Evolutionary conservation across 2,329 filamentous ascomycete genomes (phyloP).

Genomic region (Fusarium newnesense): DNA sequence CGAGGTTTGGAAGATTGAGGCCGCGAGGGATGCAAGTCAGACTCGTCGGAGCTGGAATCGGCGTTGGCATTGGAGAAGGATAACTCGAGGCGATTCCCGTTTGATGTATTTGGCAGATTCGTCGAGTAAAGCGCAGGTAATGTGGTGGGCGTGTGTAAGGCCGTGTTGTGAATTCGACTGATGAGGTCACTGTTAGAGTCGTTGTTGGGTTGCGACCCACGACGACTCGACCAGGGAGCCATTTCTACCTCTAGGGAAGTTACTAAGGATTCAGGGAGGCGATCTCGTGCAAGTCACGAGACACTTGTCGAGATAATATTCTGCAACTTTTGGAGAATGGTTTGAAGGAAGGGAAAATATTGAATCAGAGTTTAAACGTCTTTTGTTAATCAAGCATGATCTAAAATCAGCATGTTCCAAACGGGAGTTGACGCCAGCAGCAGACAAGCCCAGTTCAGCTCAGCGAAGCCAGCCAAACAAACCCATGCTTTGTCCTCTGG

Average conservation of each 20-base stretch:
- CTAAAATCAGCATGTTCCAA: constrained; percentile 22
- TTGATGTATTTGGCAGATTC: constrained; percentile 6
- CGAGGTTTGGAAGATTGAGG: constrained; percentile 35
- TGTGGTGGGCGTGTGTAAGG: constrained; percentile 48
- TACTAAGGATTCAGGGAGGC: constrained; percentile 28
- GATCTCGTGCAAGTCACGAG: constrained; percentile 16
- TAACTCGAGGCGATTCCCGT: constrained; percentile 40
- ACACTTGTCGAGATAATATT: neutral
- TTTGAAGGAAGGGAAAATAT: neutral
- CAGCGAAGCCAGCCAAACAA: constrained; percentile 8
- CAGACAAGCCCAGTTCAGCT: constrained; percentile 13
- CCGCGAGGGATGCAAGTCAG: constrained; percentile 49
- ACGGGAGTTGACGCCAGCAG: constrained; percentile 8
- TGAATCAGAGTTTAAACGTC: neutral
- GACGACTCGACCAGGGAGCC: constrained; percentile 48
- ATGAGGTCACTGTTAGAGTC: constrained; percentile 47
- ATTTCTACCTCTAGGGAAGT: constrained; percentile 39
- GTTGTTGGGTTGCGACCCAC: constrained; percentile 45
- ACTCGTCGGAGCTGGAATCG: constrained; percentile 59
- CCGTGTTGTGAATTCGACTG: constrained; percentile 50
- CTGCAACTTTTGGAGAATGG: neutral
- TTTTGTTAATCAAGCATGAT: constrained; percentile 28
- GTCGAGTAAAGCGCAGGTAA: constrained; percentile 37
- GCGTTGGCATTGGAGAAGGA: constrained; percentile 45
- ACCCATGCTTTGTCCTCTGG: constrained; percentile 10